phyloP scores from a whole-genome alignment of 108 stramenopile genomes.

The Fragilariopsis cylindrus region DNA sequence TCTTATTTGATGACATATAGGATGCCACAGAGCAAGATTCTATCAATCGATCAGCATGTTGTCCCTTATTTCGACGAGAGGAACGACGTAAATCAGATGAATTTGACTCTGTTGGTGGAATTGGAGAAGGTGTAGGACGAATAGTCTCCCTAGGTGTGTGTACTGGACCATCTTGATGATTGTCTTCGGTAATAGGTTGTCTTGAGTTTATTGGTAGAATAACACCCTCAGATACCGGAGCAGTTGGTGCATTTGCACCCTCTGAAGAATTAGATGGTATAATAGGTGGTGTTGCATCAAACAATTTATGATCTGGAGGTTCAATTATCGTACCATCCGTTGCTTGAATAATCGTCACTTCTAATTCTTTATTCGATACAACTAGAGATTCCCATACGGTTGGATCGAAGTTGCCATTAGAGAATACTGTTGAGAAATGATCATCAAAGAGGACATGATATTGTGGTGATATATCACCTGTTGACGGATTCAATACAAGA shows the following conservation, averaged over 20 bases:
- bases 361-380: not conserved
- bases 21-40: not conserved
- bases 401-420: not conserved
- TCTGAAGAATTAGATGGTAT: not conserved
- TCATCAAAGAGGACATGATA: slow-evolving; percentile 52
- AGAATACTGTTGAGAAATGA: slow-evolving; percentile 25
- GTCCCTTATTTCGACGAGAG: too few relatives aligned
- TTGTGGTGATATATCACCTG: slow-evolving; percentile 39
- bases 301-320: not conserved
- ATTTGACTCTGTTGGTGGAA: too few relatives aligned
- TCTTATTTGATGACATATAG: not conserved
- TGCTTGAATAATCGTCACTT: not conserved
- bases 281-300: not conserved
- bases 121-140: too few relatives aligned
- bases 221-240: not conserved
- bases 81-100: too few relatives aligned
- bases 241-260: not conserved
- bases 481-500: slow-evolving; percentile 34
- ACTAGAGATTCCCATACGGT: not conserved
- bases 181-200: too few relatives aligned
- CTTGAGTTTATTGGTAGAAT: too few relatives aligned
- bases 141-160: too few relatives aligned
- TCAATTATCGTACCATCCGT: not conserved
- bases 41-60: too few relatives aligned
- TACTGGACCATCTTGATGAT: too few relatives aligned